Evolutionary conservation across 2,329 filamentous ascomycete genomes (phyloP), one percentile per base, ranked within the genome.

Genomic region (Neoascochyta sp.): DNA sequence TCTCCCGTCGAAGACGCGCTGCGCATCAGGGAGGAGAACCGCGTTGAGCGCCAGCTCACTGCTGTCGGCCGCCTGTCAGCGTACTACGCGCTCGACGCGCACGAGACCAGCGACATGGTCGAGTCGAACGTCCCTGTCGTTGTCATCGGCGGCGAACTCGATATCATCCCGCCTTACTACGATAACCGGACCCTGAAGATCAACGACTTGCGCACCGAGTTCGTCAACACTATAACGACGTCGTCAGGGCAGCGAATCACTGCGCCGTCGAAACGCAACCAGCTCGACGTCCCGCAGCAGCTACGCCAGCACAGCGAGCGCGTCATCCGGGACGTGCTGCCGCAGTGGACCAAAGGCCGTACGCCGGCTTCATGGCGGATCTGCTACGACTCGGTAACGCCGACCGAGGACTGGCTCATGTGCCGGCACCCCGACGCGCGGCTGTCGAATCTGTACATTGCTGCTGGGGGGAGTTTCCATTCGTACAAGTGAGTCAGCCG

Each of bases 331-430:
- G 50, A 43, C 7, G 48, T 54, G 3, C 40, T 64, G 43, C 60
- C 61, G 2, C 26, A 43, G 3, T 63, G 68, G 34, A 52, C 54
- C 2, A 36, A 35, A 1, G 39, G 36, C 10, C 62, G 60, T 32
- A 32, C 45, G 2, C 60, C 65, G 1, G 61, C 65, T 16, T 64
- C 66, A 32, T 71, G 65, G 61, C 64, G 70, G 5, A 50, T 73
- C 1, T 73, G 69, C 56, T 80, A 76, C 73, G 78, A 82, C 47
- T 71, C 73, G 18, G 71, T 77, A 20, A 78, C 76, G 3, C 75
- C 76, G 1, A 75, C 71, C 7, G 76, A 81, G 54, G 76, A 81
- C 49, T 78, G 78, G 45, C 64, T 82, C 30, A 73, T 82, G 45
- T 69, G 70, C 6, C 54, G 41, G 16, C 69, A 74, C 50, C 70